Evolutionary conservation across 495 filamentous ascomycete genomes (phyloP).

Genomic region (Ramalina peruviana): DNA sequence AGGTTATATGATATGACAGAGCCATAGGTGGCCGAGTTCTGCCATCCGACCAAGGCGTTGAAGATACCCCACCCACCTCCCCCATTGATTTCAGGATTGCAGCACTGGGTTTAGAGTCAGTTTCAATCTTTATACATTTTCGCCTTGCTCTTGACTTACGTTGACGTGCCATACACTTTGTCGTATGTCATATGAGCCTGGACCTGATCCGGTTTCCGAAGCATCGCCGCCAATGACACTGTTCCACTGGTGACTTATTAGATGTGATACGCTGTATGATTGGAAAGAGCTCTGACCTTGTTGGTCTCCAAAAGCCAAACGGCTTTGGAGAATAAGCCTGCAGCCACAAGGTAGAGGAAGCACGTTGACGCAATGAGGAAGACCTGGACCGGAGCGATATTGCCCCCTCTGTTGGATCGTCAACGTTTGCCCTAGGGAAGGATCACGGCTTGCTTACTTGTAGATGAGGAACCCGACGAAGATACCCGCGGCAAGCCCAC

Average conservation of each 20-base stretch:
- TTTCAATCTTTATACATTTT: background rate
- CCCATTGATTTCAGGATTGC: slow-evolving; percentile 54
- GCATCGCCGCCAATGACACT: slow-evolving; percentile 56
- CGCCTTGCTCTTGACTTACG: slow-evolving; percentile 27
- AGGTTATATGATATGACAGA: slow-evolving; percentile 67
- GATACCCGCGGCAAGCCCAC: slow-evolving; percentile 48
- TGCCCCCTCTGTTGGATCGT: slow-evolving; percentile 36
- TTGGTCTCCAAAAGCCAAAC: slow-evolving; percentile 60
- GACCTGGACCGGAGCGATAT: slow-evolving; percentile 51
- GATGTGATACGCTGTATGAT: background rate
- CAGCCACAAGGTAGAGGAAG: slow-evolving; percentile 75
- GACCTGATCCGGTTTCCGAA: slow-evolving; percentile 57
- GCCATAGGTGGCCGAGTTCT: slow-evolving; percentile 74
- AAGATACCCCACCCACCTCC: slow-evolving; percentile 86
- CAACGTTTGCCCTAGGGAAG: background rate
- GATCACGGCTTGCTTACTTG: slow-evolving; percentile 39
- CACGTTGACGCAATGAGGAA: slow-evolving; percentile 75
- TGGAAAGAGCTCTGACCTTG: slow-evolving; percentile 4
- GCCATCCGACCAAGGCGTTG: slow-evolving; percentile 70
- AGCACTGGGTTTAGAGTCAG: slow-evolving; percentile 39
- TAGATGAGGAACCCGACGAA: slow-evolving; percentile 61
- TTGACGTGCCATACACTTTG: slow-evolving; percentile 88
- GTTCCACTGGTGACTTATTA: slow-evolving; percentile 38
- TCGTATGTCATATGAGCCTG: slow-evolving; percentile 79
- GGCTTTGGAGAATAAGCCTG: slow-evolving; percentile 63